phyloP scores from a whole-genome alignment of 805 yeast genomes.

The Danielia reshetovae region DNA sequence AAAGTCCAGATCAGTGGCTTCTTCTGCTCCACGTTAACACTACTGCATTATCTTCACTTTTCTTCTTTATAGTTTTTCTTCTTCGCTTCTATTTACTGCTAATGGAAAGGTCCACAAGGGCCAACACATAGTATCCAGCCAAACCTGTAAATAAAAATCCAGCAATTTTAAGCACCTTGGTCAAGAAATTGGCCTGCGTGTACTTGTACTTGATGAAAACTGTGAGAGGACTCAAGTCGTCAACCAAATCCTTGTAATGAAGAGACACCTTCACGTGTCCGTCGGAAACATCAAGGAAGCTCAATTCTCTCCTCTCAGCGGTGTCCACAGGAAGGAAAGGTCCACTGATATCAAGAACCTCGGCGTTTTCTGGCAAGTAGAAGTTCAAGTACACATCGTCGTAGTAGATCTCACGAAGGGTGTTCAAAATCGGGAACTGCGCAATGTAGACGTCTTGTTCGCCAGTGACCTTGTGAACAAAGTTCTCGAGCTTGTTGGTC shows the following conservation, averaged over 20 bases:
- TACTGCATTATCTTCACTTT: too few relatives aligned
- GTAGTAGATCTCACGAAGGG: constrained; percentile 68
- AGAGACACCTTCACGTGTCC: constrained; percentile 79
- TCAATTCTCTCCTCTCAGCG: constrained; percentile 36
- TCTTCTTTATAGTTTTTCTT: too few relatives aligned
- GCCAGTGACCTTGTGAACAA: constrained; percentile 39
- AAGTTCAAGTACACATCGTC: constrained; percentile 56
- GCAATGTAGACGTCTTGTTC: constrained; percentile 51
- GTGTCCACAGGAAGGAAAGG: constrained; percentile 44
- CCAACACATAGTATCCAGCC: constrained; percentile 46
- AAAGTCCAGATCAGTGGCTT: too few relatives aligned
- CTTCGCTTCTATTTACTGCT: too few relatives aligned
- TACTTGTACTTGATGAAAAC: constrained; percentile 62
- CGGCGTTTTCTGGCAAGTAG: constrained; percentile 86
- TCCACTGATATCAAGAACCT: constrained; percentile 49
- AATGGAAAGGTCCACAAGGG: constrained; percentile 32
- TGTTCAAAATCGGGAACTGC: constrained; percentile 67
- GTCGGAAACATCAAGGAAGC: constrained; percentile 66
- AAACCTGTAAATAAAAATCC: constrained; percentile 59
- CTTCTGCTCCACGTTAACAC: too few relatives aligned
- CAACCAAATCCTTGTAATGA: constrained; percentile 58
- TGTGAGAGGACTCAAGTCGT: constrained; percentile 56
- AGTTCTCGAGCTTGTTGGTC: constrained; percentile 57
- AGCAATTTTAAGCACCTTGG: constrained; percentile 66
- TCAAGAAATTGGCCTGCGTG: constrained; percentile 46